phyloP scores from a whole-genome alignment of 2,329 filamentous ascomycete species.

The Exophiala spinifera region DNA sequence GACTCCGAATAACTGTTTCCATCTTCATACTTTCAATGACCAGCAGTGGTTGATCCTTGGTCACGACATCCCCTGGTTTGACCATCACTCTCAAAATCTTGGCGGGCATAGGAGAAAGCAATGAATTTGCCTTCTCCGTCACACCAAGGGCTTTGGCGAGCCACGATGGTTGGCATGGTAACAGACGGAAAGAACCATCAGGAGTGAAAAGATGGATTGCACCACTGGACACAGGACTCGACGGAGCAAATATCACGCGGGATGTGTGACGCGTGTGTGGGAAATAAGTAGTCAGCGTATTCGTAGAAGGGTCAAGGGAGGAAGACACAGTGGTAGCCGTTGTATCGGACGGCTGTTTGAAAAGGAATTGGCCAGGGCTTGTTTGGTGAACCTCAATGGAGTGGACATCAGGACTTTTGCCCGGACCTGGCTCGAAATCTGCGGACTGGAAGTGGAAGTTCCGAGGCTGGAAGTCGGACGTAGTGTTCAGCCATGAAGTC shows the following conservation, averaged over 20 bases:
- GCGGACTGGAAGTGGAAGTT: conserved; percentile 28
- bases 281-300: conserved; percentile 70
- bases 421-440: conserved; percentile 23
- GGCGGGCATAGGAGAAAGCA: conserved; percentile 94
- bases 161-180: conserved; percentile 66
- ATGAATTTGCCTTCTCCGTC: conserved; percentile 76
- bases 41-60: conserved; percentile 81
- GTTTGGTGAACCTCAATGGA: conserved; percentile 53
- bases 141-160: conserved; percentile 81
- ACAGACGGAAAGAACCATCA: conserved; percentile 57
- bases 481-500: conserved; percentile 25
- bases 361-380: conserved; percentile 47
- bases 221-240: conserved; percentile 31
- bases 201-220: conserved; percentile 72
- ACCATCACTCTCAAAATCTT: conserved; percentile 92
- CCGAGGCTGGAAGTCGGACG: conserved; percentile 27
- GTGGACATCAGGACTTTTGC: conserved; percentile 22
- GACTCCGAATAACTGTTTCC: conserved; percentile 78
- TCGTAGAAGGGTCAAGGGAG: conserved; percentile 44
- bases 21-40: conserved; percentile 93
- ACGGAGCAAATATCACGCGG: conserved; percentile 60
- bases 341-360: conserved; percentile 43
- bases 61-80: conserved; percentile 72
- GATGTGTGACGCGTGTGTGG: conserved; percentile 75
- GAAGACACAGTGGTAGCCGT: conserved; percentile 47